Percentiles rank a stretch among this genome's conserved stretches.
Conservation (phyloP, 2,329 filamentous ascomycete species). For the Arachnomyces sp. region DNA sequence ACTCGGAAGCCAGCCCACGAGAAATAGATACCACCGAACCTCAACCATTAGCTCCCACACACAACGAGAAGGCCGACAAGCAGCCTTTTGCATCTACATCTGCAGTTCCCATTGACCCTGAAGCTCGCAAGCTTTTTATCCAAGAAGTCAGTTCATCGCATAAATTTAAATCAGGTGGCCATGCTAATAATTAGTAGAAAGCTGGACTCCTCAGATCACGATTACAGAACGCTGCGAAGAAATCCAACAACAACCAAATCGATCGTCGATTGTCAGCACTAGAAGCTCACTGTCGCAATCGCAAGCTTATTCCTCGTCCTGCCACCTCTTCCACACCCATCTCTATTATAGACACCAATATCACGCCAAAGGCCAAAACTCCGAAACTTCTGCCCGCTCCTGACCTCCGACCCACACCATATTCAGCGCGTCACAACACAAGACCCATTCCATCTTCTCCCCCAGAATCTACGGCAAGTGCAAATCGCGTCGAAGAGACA, state of each 20-base stretch:
- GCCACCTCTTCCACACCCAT: background rate
- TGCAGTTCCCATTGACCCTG: slow-evolving; percentile 26
- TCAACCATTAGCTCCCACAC: slow-evolving; percentile 10
- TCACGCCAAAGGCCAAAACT: slow-evolving; percentile 10
- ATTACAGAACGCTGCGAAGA: slow-evolving; percentile 35
- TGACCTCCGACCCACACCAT: slow-evolving; percentile 9
- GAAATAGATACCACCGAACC: slow-evolving; percentile 11
- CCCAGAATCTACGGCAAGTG: slow-evolving; percentile 11
- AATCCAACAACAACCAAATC: slow-evolving; percentile 28
- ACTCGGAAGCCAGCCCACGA: slow-evolving; percentile 7
- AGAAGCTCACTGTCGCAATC: slow-evolving; percentile 33
- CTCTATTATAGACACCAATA: slow-evolving; percentile 1
- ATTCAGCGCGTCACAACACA: slow-evolving; percentile 5
- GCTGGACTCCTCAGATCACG: slow-evolving; percentile 30
- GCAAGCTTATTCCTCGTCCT: slow-evolving; percentile 8
- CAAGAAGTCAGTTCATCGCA: slow-evolving; percentile 25
- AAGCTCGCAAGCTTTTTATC: slow-evolving; percentile 32
- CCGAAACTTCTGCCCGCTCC: slow-evolving; percentile 12
- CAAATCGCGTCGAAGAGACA: slow-evolving; percentile 12
- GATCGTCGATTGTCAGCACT: slow-evolving; percentile 35
- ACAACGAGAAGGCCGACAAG: slow-evolving; percentile 11
- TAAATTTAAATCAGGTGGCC: background rate
- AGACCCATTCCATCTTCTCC: slow-evolving; percentile 14
- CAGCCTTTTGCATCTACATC: slow-evolving; percentile 7
- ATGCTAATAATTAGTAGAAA: slow-evolving; percentile 25